Evolutionary conservation across 1,284 basidiomycete species (phyloP), one percentile per base, ranked within the genome.

Genomic region (Stygiomarasmius scandens): DNA sequence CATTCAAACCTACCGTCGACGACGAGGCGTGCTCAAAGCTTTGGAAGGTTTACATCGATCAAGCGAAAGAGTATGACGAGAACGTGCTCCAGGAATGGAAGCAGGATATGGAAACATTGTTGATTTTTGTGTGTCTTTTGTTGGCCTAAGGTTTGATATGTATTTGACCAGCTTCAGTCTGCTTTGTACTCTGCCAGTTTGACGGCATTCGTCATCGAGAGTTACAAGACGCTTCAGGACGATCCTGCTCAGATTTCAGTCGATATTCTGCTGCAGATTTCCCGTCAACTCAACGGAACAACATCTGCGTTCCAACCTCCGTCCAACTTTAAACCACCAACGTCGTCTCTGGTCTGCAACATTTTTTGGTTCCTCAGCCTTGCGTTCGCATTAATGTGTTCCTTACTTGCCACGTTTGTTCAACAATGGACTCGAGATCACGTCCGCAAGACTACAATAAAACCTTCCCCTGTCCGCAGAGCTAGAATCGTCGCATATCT

Each of bases 181-280:
- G 59, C 56, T 55, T 47, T 61, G 14, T 61, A 58, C 20, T 58
- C 59, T 9, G 59, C 59, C 14, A 58, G 47, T 22, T 32, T 61
- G 19, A 61, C 59, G 12, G 52, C 59, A 2, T 61, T 61, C n/a
- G 38, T 58, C 22, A 50, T 55, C 11, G 59, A 61, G n/a, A 58
- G 56, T 19, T 61, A 61, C 46, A 25, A 53, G 20, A 55, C 41
- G 24, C 44, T 61, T 0, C 34, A 44, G 10, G 46, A 56, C 1
- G 49, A 58, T 36, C 38, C 56, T 20, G 43, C 29, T 1, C 52
- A 58, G 43, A 52, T 38, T 16, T 49, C 52, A 6, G 45, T 52
- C 5, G 14, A 22, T 6, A 10, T 58, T 5, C 55, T 61, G 4
- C 2, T 12, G 9, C 56, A 58, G n/a, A 49, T 61, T 10, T 55